Base-by-base conservation (phyloP, 1,284 basidiomycete species). In the Cutaneotrichosporon dermatis region DNA sequence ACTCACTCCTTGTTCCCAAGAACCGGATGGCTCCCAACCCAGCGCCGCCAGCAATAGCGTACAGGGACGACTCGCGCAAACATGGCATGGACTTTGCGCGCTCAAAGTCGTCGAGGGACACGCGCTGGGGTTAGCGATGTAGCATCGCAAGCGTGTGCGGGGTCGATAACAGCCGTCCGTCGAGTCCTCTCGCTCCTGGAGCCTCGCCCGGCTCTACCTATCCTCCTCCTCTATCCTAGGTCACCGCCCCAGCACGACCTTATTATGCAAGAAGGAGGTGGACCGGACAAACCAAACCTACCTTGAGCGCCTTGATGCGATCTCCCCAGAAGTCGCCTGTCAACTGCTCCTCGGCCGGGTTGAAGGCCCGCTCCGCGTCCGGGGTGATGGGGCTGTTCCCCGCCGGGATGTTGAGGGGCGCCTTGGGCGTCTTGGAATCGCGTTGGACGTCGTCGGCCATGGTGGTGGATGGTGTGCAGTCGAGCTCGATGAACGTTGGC, bases 31-130 rank as follows among this genome's bases (percentile, higher is more conserved):
- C 71, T 3, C 75, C 76, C 33, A 77, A 60, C 2, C 71, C 75
- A 1, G 65, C 54, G 13, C 75, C 76, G n/a, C 71, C 73, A 6
- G 65, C 72, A 33, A 79, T 78, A 13, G 74, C 76, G 60, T 74
- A 74, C 40, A 79, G 60, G 55, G 76, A 61, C 61, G 70, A 70
- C 44, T 70, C 68, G 50, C 78, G 61, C n/a, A 71, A 66, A 55
- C 77, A 76, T 36, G 77, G 76, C 51, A 74, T 67, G 45, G 66
- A 52, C 8, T 69, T 72, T 37, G 76, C 70, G 50, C 68, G 66
- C 54, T 67, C 57, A 33, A 73, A 57, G 58, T 70, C 67, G 11
- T 66, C 51, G 3, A 55, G n/a, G 4, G 53, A 34, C 11, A 59
- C 56, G 10, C 51, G 44, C 61, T 65, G 51, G 8, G 5, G 45